Percentiles rank a stretch among this genome's conserved stretches.
These are phyloP conservation scores for Ceratobasidium sp. DNA, from an alignment of 1,284 basidiomycete species.

Conservation along the genomic window DNA sequence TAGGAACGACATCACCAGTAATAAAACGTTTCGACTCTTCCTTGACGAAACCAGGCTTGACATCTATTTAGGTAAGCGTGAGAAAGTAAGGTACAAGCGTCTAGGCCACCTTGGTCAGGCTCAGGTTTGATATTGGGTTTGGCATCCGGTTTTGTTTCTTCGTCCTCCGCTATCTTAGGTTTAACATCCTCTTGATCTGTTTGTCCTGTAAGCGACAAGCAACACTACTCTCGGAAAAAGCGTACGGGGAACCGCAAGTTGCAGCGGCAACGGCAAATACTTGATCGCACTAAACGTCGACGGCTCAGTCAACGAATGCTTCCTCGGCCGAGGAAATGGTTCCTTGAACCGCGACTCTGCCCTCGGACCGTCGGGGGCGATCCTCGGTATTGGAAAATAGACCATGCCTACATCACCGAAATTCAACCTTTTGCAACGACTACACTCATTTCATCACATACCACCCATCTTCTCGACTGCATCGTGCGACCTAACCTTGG, in stretches of 20 bases:
- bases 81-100: background rate
- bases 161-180: background rate
- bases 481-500: constrained; percentile 33
- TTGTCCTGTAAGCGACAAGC: background rate
- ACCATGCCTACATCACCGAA: constrained; percentile 24
- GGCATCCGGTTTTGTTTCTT: constrained; percentile 3
- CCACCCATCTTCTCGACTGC: constrained; percentile 35
- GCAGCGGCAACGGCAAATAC: constrained; percentile 16
- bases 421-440: background rate
- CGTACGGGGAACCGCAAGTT: constrained; percentile 8
- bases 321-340: constrained; percentile 21
- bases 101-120: background rate
- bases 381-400: constrained; percentile 2
- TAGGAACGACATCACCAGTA: background rate
- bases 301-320: background rate
- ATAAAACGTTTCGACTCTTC: background rate
- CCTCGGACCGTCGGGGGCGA: constrained; percentile 8
- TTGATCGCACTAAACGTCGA: constrained; percentile 30
- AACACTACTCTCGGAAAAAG: background rate
- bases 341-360: constrained; percentile 13
- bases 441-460: background rate
- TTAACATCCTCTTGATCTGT: constrained; percentile 12
- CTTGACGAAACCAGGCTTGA: background rate
- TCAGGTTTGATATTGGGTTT: constrained; percentile 2
- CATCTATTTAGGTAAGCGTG: background rate